phyloP scores from a whole-genome alignment of 768 basidiomycete genomes.

The Suillus tomentosus region DNA sequence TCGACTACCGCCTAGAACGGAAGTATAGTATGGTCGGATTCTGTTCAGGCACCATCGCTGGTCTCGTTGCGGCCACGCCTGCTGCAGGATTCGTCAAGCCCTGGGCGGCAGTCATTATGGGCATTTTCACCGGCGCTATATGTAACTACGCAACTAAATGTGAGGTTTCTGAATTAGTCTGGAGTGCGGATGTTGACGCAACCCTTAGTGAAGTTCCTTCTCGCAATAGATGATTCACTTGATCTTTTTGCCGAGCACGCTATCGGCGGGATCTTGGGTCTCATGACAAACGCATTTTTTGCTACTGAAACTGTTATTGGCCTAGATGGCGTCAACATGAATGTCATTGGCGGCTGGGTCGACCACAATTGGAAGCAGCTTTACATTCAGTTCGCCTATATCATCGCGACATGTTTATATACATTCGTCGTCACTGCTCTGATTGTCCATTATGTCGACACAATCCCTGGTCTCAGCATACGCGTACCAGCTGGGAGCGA shows the following conservation, averaged over 20 bases:
- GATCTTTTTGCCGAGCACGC: constrained; percentile 96
- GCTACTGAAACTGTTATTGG: constrained; percentile 63
- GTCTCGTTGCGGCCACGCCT: constrained; percentile 86
- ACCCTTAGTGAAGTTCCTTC: constrained; percentile 60
- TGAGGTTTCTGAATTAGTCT: constrained; percentile 34
- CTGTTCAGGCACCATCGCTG: constrained; percentile 88
- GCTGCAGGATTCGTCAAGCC: constrained; percentile 80
- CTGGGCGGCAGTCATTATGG: constrained; percentile 77
- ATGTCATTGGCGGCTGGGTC: constrained; percentile 65
- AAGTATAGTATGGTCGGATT: constrained; percentile 92
- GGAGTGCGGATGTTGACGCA: constrained; percentile 15
- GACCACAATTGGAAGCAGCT: constrained; percentile 79
- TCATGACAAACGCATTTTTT: constrained; percentile 76
- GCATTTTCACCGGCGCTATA: constrained; percentile 66
- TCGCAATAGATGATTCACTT: constrained; percentile 85
- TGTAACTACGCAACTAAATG: constrained; percentile 87
- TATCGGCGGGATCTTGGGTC: constrained; percentile 78
- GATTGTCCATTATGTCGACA: constrained; percentile 58
- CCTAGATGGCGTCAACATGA: constrained; percentile 66
- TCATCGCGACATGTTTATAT: constrained; percentile 57
- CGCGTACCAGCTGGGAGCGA: constrained; percentile 57
- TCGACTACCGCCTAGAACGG: constrained; percentile 77
- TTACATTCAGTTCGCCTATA: constrained; percentile 75
- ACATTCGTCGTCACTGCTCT: constrained; percentile 62
- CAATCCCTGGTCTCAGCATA: constrained; percentile 61